Conservation (phyloP, 192 early-diverging fungal species). For the Allomyces macrogynus region DNA sequence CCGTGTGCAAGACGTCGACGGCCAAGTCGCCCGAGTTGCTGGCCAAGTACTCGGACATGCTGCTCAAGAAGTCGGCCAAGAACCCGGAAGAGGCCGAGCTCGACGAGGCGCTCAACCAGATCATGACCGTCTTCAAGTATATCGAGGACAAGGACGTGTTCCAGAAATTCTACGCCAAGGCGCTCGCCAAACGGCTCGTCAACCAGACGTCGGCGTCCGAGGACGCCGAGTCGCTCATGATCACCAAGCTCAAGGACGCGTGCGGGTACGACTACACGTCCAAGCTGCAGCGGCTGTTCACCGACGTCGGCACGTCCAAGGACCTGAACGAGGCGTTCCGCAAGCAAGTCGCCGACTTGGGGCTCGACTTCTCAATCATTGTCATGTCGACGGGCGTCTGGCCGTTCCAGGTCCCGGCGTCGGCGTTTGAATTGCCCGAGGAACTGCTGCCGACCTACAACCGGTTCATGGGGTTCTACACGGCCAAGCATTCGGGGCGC, state of each 20-base stretch:
- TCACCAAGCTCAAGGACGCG: slow-evolving; percentile 71
- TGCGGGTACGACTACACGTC: slow-evolving; percentile 89
- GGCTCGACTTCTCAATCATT: slow-evolving; percentile 62
- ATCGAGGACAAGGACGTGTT: slow-evolving; percentile 96
- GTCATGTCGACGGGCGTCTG: slow-evolving; percentile 73
- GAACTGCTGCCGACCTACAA: slow-evolving; percentile 71
- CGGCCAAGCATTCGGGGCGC: slow-evolving; percentile 67
- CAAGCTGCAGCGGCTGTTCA: slow-evolving; percentile 91
- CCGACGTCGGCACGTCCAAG: slow-evolving; percentile 75
- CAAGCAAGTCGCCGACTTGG: slow-evolving; percentile 15
- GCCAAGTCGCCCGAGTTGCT: slow-evolving; percentile 70
- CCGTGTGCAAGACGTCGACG: slow-evolving; percentile 44
- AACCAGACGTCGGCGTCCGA: slow-evolving; percentile 70
- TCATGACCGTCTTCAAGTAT: slow-evolving; percentile 87
- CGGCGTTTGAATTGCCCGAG: slow-evolving; percentile 67
- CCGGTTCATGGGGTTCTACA: slow-evolving; percentile 68
- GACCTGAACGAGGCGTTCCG: slow-evolving; percentile 74
- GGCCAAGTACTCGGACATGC: slow-evolving; percentile 71
- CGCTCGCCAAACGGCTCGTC: slow-evolving; percentile 82
- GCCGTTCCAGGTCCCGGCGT: slow-evolving; percentile 63
- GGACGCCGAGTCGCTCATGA: slow-evolving; percentile 87
- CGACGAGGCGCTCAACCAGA: slow-evolving; percentile 22
- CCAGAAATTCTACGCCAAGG: slow-evolving; percentile 89
- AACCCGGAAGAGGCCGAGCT: slow-evolving; percentile 40
- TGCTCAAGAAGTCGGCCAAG: slow-evolving; percentile 69